Base-by-base conservation (phyloP, 257 asterid genomes). In the Gentiana dahurica region DNA sequence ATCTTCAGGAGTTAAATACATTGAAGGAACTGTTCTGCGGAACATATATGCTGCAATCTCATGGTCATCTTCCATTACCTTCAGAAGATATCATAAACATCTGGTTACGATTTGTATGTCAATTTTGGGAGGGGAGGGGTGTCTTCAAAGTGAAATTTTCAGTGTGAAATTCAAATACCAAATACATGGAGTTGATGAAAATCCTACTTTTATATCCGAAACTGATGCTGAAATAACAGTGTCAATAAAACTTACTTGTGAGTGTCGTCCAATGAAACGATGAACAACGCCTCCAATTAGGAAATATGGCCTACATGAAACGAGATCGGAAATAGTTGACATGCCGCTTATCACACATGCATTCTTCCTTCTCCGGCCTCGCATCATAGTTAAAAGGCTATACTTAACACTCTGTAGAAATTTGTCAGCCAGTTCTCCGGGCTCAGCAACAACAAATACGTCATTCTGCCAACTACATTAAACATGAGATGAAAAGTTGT, bases 61-160 rank as follows among this genome's bases (percentile, higher is more conserved):
- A 71, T 67, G 94, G 75, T 88, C 97, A 73, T 92, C 95, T 80
- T 92, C 97, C 98, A 92, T 87, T 65, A 92, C 95, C 98, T 92
- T 73, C 72, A 68, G 15, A 67, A 55, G 59, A 68, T 13, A 66
- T 53, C 53, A 62, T 50, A 61, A 64, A 65, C 36, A 49, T 53
- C 57, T 9, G 43, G 49, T 48, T 45, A 41, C 55, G 45, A 71
- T 58, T 11, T 53, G 47, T 60, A 62, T 64, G 59, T 58, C 15
- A 56, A 41, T 41, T 41, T 41, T 41, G 46, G 9, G 46, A 10
- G 9, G 8, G 9, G 46, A 5, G 9, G 46, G 46, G 9, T 41
- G 46, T 24, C 24, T 24, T 24, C 24, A 24, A 41, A 5, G 46
- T 41, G 46, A 10, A 10, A 41, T 39, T 39, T 39, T 2, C 8